phyloP scores from a whole-genome alignment of 495 filamentous ascomycete genomes.

The Penicillium verhagenii region DNA sequence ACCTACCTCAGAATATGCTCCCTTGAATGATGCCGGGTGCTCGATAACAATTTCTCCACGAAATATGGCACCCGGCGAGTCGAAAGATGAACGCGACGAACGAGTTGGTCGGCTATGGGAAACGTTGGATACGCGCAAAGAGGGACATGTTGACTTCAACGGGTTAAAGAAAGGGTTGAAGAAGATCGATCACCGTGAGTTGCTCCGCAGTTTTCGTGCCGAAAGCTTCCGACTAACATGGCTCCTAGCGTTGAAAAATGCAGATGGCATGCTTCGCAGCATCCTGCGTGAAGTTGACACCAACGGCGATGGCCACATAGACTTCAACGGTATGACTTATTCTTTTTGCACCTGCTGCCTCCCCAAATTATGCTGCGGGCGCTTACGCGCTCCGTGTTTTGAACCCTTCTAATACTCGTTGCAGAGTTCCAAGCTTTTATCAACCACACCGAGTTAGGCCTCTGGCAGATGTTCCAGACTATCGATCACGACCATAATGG shows the following conservation, averaged over 20 bases:
- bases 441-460: constrained; percentile 76
- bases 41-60: constrained; percentile 38
- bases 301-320: constrained; percentile 82
- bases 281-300: constrained; percentile 81
- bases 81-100: constrained; percentile 68
- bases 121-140: constrained; percentile 69
- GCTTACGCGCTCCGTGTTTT: constrained; percentile 2
- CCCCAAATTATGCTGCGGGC: constrained; percentile 1
- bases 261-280: constrained; percentile 76
- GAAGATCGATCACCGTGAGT: constrained; percentile 90
- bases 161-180: constrained; percentile 80
- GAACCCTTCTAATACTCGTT: constrained; percentile 4
- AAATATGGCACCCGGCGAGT: constrained; percentile 56
- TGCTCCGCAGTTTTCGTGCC: constrained; percentile 22
- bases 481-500: constrained; percentile 88
- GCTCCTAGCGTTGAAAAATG: constrained; percentile 77
- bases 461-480: constrained; percentile 76
- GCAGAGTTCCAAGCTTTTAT: constrained; percentile 88
- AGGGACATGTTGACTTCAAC: constrained; percentile 77
- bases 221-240: constrained; percentile 28
- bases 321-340: constrained; percentile 69
- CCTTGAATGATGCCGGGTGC: constrained; percentile 40
- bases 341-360: not conserved
- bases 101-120: constrained; percentile 79
- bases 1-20: constrained; percentile 12